Conservation (phyloP, 805 yeast genomes). For the Ogataea ganodermae region DNA sequence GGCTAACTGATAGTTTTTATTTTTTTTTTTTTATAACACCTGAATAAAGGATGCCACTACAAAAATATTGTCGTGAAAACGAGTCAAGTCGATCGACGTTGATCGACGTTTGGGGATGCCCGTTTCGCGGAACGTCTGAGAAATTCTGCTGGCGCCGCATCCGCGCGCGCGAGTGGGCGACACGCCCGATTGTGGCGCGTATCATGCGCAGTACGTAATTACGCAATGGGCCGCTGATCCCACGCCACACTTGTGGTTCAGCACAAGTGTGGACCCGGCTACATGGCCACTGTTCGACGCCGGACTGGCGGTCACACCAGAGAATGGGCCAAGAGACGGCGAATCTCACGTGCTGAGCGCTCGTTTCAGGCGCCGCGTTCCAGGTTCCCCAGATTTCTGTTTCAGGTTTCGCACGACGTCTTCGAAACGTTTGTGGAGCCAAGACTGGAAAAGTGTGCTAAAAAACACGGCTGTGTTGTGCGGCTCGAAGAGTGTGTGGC, state of each 20-base stretch:
- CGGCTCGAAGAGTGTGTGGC: constrained; percentile 4
- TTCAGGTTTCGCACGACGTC: too few species aligned
- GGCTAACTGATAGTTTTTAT: background rate
- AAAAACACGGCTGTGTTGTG: background rate
- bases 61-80: background rate
- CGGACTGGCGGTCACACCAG: background rate
- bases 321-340: too few species aligned
- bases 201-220: background rate
- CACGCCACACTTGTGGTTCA: constrained; percentile 3
- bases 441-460: too few species aligned
- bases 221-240: constrained; percentile 2
- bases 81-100: background rate
- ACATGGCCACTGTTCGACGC: background rate
- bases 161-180: background rate
- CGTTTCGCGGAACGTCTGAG: background rate
- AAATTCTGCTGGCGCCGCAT: background rate
- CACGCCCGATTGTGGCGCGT: background rate
- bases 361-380: too few species aligned
- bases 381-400: too few species aligned
- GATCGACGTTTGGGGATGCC: too few species aligned
- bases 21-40: background rate
- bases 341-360: too few species aligned
- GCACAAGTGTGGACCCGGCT: background rate
- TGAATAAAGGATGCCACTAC: background rate
- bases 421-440: too few species aligned